Conservation (phyloP, 495 filamentous ascomycete species). For the Cladorrhinum samala region DNA sequence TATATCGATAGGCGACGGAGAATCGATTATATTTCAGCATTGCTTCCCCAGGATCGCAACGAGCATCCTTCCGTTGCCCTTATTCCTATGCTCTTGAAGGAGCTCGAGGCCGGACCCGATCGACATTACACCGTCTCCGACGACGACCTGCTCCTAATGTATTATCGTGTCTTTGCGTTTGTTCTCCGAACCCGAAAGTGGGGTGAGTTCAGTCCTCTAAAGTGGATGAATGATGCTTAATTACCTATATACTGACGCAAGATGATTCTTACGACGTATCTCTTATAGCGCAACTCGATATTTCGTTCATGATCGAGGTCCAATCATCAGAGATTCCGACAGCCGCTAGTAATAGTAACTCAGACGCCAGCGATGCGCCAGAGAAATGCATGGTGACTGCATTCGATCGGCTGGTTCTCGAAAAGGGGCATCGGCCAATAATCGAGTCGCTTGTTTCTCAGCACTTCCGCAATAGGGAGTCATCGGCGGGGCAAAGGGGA, state of each 20-base stretch:
- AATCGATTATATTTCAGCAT: slow-evolving; percentile 24
- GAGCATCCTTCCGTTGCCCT: slow-evolving; percentile 17
- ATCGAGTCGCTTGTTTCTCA: slow-evolving; percentile 33
- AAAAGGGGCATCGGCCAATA: slow-evolving; percentile 27
- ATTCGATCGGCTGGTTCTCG: slow-evolving; percentile 35
- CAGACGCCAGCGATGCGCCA: slow-evolving; percentile 2
- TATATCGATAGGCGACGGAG: slow-evolving; percentile 27
- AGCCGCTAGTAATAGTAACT: not conserved
- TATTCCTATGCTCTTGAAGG: slow-evolving; percentile 8
- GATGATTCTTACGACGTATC: not conserved
- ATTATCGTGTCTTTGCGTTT: slow-evolving; percentile 38
- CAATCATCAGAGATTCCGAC: not conserved
- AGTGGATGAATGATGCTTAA: not conserved
- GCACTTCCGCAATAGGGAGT: slow-evolving; percentile 36
- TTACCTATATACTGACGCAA: not conserved
- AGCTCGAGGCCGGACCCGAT: not conserved
- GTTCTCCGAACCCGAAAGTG: slow-evolving; percentile 38
- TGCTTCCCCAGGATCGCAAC: slow-evolving; percentile 9
- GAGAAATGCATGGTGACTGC: slow-evolving; percentile 4
- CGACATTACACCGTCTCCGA: slow-evolving; percentile 16
- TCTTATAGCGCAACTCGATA: slow-evolving; percentile 15
- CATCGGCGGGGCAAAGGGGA: slow-evolving; percentile 9
- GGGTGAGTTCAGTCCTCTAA: slow-evolving; percentile 21
- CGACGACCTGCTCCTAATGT: slow-evolving; percentile 35
- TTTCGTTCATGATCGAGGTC: slow-evolving; percentile 15